Percentiles rank a stretch among this genome's conserved stretches.
Conservation (phyloP, 805 yeast genomes). For the Candida morakotiae region DNA sequence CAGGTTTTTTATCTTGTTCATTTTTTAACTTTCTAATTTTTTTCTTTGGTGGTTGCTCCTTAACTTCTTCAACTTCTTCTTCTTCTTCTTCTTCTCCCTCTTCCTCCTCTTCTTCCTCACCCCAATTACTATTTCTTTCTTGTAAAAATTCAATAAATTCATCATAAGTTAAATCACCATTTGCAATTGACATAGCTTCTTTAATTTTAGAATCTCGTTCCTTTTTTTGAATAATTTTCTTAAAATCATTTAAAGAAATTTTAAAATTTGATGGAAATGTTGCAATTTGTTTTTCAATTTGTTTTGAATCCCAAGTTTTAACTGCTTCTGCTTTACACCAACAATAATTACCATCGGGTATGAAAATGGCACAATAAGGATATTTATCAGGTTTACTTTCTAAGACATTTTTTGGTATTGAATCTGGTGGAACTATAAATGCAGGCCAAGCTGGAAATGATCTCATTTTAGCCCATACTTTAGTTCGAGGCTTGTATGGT, state of each 20-base stretch:
- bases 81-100: slow-evolving; percentile 15
- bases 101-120: slow-evolving; percentile 10
- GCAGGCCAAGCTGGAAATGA: slow-evolving; percentile 50
- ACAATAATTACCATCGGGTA: slow-evolving; percentile 43
- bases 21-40: slow-evolving; percentile 10
- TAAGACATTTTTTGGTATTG: slow-evolving; percentile 33
- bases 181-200: slow-evolving; percentile 37
- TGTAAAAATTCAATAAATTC: slow-evolving; percentile 25
- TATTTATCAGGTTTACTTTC: slow-evolving; percentile 33
- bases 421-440: slow-evolving; percentile 37
- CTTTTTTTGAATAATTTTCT: slow-evolving; percentile 15
- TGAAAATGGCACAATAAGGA: slow-evolving; percentile 39
- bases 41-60: slow-evolving; percentile 9
- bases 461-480: slow-evolving; percentile 43
- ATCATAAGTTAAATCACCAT: slow-evolving; percentile 33
- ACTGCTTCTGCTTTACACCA: slow-evolving; percentile 41
- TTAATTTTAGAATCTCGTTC: slow-evolving; percentile 14
- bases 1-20: slow-evolving; percentile 14
- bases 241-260: slow-evolving; percentile 9
- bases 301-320: slow-evolving; percentile 26
- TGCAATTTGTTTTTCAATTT: slow-evolving; percentile 18
- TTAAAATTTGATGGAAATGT: slow-evolving; percentile 11
- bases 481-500: slow-evolving; percentile 31
- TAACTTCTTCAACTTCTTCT: slow-evolving; percentile 9
- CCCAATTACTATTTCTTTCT: slow-evolving; percentile 14